Conservation (phyloP, 2,329 filamentous ascomycete species). For the Paramyrothecium roridum region DNA sequence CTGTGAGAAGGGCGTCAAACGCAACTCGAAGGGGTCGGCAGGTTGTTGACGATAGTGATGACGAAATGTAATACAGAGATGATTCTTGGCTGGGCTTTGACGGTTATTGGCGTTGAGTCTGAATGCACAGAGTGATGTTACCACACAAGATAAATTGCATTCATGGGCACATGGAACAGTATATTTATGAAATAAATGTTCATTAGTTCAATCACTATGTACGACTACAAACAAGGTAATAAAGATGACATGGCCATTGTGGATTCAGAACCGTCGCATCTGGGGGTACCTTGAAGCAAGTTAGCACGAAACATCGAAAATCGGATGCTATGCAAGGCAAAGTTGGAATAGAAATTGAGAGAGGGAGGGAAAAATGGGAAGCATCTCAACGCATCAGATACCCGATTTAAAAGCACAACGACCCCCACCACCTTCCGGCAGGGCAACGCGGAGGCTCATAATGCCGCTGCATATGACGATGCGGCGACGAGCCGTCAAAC, state of each 20-base stretch:
- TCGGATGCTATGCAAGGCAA: no score
- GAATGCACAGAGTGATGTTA: neutral
- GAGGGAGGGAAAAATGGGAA: conserved; percentile 2
- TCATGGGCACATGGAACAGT: no score
- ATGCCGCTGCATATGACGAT: conserved; percentile 31
- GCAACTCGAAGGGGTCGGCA: conserved; percentile 19
- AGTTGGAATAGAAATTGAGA: neutral
- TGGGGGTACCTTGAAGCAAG: neutral
- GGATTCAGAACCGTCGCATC: no score
- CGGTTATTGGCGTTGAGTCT: neutral
- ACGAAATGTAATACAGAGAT: conserved; percentile 13
- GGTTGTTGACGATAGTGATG: conserved; percentile 28
- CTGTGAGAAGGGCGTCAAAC: conserved; percentile 12
- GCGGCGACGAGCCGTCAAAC: conserved; percentile 17
- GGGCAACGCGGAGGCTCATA: conserved; percentile 15
- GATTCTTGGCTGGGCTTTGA: neutral
- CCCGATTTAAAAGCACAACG: conserved; percentile 44
- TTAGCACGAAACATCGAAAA: conserved; percentile 5
- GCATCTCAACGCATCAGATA: conserved; percentile 38
- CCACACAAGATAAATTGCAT: no score
- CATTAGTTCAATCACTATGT: no score
- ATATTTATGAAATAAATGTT: no score
- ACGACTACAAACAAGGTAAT: no score
- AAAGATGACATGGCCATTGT: no score
- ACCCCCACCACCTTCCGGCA: conserved; percentile 29